Evolutionary conservation across 2,329 filamentous ascomycete genomes (phyloP), one percentile per base, ranked within the genome.

Genomic region (Microdochium nivale): DNA sequence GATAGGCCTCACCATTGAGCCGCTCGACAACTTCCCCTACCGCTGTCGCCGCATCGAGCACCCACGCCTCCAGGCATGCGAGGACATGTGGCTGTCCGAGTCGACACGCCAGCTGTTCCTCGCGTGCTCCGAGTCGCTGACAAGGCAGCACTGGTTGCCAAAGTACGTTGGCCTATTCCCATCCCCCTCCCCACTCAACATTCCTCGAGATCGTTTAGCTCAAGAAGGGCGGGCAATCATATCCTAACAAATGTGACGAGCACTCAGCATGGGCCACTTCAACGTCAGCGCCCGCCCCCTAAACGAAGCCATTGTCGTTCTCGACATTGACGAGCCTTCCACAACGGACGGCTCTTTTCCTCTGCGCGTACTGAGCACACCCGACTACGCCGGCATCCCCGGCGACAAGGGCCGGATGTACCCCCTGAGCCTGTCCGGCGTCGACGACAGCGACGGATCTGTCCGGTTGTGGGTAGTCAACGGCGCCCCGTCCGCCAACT

Each of bases 61-160:
- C 43, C 53, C 56, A n/a, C 52, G 52, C 21, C 52, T 66, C 23
- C 57, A 63, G 40, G 59, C 58, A 2, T 67, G 63, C 55, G 64
- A 66, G 55, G 64, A 67, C 43, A 63, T 66, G 62, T 66, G 61
- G 62, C 49, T 66, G 1, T 64, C 60, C 14, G 61, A 65, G 49
- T 27, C 53, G 21, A 63, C 60, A n/a, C 56, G 63, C 13, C 57
- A 61, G 44, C 53, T 66, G 10, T 67, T 65, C 49, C 59, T 66
- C 5, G 62, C 62, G 9, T 67, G 64, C 53, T 62, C 62, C 1
- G 60, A 63, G 9, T 25, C 58, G 2, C 30, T 52, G 7, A 47
- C 49, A 0, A 53, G 62, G 16, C 27, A 16, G n/a, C 53, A 53
- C 16, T 66, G 62, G 62, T 50, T 59, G 47, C 63, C 64, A 2